Percentiles rank a stretch among this genome's conserved stretches.
Evolutionary conservation across 1,284 basidiomycete species (phyloP).

Genomic region (Malassezia dermatis): DNA sequence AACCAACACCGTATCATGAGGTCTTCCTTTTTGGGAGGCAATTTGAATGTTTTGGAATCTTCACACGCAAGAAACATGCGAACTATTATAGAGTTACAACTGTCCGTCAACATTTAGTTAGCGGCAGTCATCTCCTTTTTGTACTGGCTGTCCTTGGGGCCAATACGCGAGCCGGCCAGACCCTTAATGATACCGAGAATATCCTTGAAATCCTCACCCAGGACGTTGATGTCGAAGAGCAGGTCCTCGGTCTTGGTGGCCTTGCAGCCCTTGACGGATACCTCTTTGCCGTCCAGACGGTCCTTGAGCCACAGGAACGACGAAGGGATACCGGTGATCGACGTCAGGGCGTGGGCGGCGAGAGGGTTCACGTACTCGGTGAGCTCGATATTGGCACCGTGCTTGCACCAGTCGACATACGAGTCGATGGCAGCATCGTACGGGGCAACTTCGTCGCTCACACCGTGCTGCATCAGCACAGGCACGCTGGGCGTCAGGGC

Average conservation of each 20-base stretch:
- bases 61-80: no score
- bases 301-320: constrained; percentile 20
- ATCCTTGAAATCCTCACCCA: background rate
- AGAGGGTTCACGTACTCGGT: constrained; percentile 10
- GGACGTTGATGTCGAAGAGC: background rate
- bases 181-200: background rate
- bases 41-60: no score
- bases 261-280: background rate
- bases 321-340: constrained; percentile 20
- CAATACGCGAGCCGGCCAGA: background rate
- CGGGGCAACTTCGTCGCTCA: constrained; percentile 30
- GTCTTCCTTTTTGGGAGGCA: background rate
- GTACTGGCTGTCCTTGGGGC: background rate
- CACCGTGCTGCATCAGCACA: constrained; percentile 26
- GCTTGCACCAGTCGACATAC: constrained; percentile 23
- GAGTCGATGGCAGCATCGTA: constrained; percentile 11
- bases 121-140: background rate
- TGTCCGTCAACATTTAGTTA: no score
- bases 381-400: constrained; percentile 31
- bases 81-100: no score
- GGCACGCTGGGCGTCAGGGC: constrained; percentile 20
- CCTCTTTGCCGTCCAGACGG: constrained; percentile 18
- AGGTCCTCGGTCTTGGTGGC: background rate
- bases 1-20: background rate
- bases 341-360: constrained; percentile 25